Evolutionary conservation across 73 alveolate species (phyloP).

Genomic region (Tetrahymena thermophila): DNA sequence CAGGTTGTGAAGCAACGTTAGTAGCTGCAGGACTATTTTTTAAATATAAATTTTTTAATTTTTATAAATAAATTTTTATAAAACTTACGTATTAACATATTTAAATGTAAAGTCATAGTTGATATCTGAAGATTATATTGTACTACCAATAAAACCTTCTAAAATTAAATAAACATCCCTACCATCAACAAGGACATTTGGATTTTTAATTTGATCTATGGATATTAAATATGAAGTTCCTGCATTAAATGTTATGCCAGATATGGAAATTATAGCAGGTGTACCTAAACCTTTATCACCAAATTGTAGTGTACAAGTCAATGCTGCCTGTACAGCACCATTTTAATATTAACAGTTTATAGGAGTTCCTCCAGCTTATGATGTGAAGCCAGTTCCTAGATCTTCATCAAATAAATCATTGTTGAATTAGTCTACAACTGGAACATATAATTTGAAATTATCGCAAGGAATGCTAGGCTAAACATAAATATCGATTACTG

Average conservation of each 20-base stretch:
- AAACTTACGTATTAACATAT: background rate
- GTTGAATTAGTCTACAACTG: background rate
- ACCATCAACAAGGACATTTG: background rate
- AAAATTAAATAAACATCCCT: background rate
- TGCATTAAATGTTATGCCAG: background rate
- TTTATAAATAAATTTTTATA: background rate
- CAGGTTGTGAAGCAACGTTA: background rate
- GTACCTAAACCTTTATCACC: slow-evolving; percentile 6
- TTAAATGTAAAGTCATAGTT: background rate
- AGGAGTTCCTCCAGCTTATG: background rate
- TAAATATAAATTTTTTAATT: background rate
- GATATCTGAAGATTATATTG: background rate
- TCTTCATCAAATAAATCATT: slow-evolving; percentile 18
- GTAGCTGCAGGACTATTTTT: background rate
- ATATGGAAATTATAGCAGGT: slow-evolving; percentile 2
- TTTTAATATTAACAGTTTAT: slow-evolving; percentile 12
- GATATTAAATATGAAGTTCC: background rate
- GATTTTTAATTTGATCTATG: background rate
- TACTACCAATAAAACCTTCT: background rate
- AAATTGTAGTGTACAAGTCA: background rate
- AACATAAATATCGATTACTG: slow-evolving; percentile 1
- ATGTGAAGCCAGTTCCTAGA: slow-evolving; percentile 10
- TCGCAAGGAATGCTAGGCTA: slow-evolving; percentile 1
- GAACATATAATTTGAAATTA: slow-evolving; percentile 15
- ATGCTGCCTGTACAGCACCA: slow-evolving; percentile 4